Percentiles rank a stretch among this genome's conserved stretches.
phyloP scores from a whole-genome alignment of 1,284 basidiomycete species.

The Anthracocystis walkeri region DNA sequence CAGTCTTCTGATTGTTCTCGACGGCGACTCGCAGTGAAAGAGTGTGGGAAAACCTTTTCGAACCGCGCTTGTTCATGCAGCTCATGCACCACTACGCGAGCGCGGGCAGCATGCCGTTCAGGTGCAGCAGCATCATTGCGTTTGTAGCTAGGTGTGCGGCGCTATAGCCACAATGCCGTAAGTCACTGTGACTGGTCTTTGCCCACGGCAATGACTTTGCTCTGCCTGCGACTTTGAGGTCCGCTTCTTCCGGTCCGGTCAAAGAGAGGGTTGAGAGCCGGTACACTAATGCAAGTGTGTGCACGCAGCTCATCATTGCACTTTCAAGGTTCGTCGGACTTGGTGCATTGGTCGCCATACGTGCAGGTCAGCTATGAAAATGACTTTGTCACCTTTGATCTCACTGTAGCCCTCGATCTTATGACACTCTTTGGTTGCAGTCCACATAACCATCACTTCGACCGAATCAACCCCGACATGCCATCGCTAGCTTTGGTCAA shows the following conservation, averaged over 20 bases:
- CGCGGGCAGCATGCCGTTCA: slow-evolving; percentile 5
- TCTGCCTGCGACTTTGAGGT: no score
- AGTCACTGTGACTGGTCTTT: not conserved
- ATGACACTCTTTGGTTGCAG: no score
- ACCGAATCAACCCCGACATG: no score
- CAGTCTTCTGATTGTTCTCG: not conserved
- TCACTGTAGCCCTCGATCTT: no score
- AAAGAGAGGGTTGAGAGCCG: not conserved
- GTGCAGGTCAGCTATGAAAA: not conserved
- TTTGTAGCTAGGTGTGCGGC: no score
- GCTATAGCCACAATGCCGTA: not conserved
- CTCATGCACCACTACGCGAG: not conserved
- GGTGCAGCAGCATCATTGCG: not conserved
- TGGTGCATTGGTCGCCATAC: not conserved
- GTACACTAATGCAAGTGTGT: not conserved
- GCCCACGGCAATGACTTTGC: not conserved
- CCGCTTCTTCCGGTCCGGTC: not conserved
- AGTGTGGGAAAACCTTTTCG: slow-evolving; percentile 6
- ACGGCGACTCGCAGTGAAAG: not conserved
- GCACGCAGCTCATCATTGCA: not conserved
- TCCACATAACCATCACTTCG: no score
- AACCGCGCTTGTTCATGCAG: slow-evolving; percentile 2
- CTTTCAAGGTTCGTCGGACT: not conserved
- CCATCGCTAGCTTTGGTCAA: no score
- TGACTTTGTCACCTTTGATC: no score